Evolutionary conservation across 1,284 basidiomycete genomes (phyloP).

Genomic region (Butyriboletus appendiculatus): DNA sequence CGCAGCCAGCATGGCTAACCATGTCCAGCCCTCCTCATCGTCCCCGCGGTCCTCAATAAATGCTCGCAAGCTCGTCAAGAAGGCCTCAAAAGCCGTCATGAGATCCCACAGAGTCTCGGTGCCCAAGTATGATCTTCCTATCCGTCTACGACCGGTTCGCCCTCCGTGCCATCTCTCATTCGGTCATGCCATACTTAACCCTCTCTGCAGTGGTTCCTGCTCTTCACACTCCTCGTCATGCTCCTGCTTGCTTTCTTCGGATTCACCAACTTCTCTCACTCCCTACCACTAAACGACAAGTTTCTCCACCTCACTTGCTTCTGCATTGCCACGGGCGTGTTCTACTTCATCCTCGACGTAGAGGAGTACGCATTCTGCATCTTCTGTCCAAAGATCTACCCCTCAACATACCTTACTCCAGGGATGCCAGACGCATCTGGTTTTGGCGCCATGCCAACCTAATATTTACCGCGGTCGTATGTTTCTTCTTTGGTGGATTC

Average conservation of each 20-base stretch:
- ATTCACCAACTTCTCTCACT: slow-evolving; percentile 65
- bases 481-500: slow-evolving; percentile 80
- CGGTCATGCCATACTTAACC: slow-evolving; percentile 6
- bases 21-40: slow-evolving; percentile 12
- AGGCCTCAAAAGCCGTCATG: slow-evolving; percentile 51
- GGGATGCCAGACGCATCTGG: slow-evolving; percentile 75
- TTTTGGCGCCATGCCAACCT: slow-evolving; percentile 81
- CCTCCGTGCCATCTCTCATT: slow-evolving; percentile 8
- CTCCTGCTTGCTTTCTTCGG: slow-evolving; percentile 68
- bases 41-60: slow-evolving; percentile 16
- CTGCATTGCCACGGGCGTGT: slow-evolving; percentile 72
- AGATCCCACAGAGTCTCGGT: slow-evolving; percentile 55
- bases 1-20: slow-evolving; percentile 18
- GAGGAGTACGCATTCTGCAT: slow-evolving; percentile 64
- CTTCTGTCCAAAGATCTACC: not conserved
- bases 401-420: slow-evolving; percentile 28
- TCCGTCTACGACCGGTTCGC: slow-evolving; percentile 72
- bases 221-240: slow-evolving; percentile 67
- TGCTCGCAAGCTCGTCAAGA: slow-evolving; percentile 37
- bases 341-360: slow-evolving; percentile 87
- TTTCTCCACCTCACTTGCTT: slow-evolving; percentile 85
- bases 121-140: slow-evolving; percentile 67
- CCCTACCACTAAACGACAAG: slow-evolving; percentile 80
- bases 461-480: slow-evolving; percentile 66
- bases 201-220: slow-evolving; percentile 65